Evolutionary conservation across 441 rosid species (phyloP), one percentile per base, ranked within the genome.

Genomic region (Pelargonium exstipulatum): DNA sequence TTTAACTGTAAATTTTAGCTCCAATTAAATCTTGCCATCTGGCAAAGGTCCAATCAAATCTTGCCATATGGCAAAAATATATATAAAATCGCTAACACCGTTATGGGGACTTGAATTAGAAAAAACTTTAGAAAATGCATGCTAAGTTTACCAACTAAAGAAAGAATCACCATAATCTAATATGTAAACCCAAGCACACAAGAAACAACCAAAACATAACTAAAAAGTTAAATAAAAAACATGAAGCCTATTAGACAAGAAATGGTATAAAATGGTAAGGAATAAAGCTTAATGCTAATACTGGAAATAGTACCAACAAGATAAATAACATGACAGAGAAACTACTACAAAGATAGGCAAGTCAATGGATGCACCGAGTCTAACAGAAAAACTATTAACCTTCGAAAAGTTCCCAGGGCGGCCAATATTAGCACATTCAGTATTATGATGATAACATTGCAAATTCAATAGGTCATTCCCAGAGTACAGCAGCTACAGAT

Each of bases 401-500:
- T 61, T 60, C 64, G 18, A 60, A 60, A 60, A 37, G 64, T 60
- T 61, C 64, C 35, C 20, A 37, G 71, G 62, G 46, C 2, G 57
- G 64, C 64, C 61, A 68, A 12, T 40, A 43, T 57, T 24, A 68
- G 64, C 63, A 37, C 42, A 57, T 29, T 42, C 24, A 9, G 29
- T 55, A 20, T 61, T 61, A 61, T 61, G 14, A 24, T 61, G 40
- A 24, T 13, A 22, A 22, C 20, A 55, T 37, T 55, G 64, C 22
- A 61, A 16, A 61, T 29, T 5, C 64, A 22, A 24, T 12, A 24
- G 37, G 40, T 2, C 37, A 8, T 29, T 29, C 40, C 40, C 37
- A 29, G 40, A 4, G 6, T 24, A 61, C 24, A 61, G 64, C 40
- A 61, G 37, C 40, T 13, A 22, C 35, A 61, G 14, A 24, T 61